These are phyloP conservation scores for Exophiala oligosperma DNA, from an alignment of 2,329 filamentous ascomycete genomes.

Conservation along the genomic window DNA sequence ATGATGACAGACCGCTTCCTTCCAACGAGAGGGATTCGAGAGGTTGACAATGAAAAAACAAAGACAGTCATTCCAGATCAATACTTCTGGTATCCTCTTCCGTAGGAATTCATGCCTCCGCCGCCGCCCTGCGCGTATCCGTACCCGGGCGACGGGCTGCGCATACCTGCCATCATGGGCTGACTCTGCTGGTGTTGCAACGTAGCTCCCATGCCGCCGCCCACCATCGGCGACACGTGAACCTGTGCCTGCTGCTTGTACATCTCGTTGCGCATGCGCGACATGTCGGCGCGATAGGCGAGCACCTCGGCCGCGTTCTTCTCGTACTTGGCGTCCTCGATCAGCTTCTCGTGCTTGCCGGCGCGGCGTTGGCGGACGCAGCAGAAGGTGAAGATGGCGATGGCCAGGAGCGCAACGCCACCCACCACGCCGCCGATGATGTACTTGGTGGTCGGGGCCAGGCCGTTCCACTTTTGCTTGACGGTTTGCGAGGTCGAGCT, in stretches of 20 bases:
- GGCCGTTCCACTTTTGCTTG: conserved; percentile 43
- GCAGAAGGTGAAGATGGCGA: conserved; percentile 45
- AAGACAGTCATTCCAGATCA: neutral
- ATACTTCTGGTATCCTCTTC: conserved; percentile 24
- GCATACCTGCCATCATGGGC: conserved; percentile 20
- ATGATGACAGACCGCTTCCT: too few relatives aligned
- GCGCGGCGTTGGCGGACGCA: conserved; percentile 52
- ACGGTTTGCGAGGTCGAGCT: conserved; percentile 22
- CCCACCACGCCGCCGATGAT: conserved; percentile 45
- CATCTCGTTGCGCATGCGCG: conserved; percentile 22
- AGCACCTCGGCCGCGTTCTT: conserved; percentile 38
- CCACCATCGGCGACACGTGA: conserved; percentile 15
- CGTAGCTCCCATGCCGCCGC: conserved; percentile 13
- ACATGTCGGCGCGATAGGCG: conserved; percentile 31
- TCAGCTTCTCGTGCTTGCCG: conserved; percentile 50
- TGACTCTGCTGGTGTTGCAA: conserved; percentile 10
- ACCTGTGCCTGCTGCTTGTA: conserved; percentile 12
- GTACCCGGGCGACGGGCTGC: conserved; percentile 16
- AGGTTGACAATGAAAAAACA: too few relatives aligned
- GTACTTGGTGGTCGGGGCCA: conserved; percentile 50
- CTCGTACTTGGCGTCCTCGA: conserved; percentile 50
- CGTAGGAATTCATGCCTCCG: neutral
- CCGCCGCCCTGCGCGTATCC: conserved; percentile 11
- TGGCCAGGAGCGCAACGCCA: conserved; percentile 33
- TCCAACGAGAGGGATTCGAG: neutral